phyloP scores from a whole-genome alignment of 768 basidiomycete species.

The Lactarius pseudohatsudake region DNA sequence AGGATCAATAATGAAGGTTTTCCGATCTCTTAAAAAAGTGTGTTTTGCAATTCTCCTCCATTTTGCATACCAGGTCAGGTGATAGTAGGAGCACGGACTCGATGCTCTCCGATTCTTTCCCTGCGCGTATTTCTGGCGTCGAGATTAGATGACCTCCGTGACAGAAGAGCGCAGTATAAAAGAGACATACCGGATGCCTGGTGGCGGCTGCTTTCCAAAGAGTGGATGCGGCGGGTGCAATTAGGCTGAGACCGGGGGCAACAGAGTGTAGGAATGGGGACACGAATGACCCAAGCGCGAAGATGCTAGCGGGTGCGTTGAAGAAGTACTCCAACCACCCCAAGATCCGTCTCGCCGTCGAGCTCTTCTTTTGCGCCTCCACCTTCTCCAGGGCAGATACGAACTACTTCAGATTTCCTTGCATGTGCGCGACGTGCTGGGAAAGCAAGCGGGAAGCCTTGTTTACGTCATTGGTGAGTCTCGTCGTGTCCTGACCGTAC shows the following conservation, averaged over 20 bases:
- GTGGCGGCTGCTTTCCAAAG: conserved; percentile 12
- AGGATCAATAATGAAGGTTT: too few species aligned
- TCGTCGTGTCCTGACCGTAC: too few species aligned
- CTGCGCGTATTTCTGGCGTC: conserved; percentile 10
- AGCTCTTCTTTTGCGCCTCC: conserved; percentile 8
- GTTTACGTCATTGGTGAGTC: conserved; percentile 19
- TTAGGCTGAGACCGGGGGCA: neutral
- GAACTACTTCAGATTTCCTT: conserved; percentile 4
- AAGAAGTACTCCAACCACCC: conserved; percentile 18
- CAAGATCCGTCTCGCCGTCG: conserved; percentile 1
- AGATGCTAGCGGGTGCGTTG: conserved; percentile 10
- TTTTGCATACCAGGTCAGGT: too few species aligned
- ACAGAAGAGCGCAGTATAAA: too few species aligned
- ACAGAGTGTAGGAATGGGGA: conserved; percentile 10
- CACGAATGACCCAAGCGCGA: conserved; percentile 1
- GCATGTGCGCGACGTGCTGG: neutral
- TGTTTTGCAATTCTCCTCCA: too few species aligned
- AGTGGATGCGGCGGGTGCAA: neutral
- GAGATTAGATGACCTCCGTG: neutral
- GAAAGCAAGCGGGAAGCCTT: conserved; percentile 7
- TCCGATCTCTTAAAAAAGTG: too few species aligned
- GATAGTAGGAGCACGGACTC: conserved; percentile 14
- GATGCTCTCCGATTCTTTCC: conserved; percentile 14
- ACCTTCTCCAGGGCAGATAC: conserved; percentile 17
- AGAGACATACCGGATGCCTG: conserved; percentile 4